Evolutionary conservation across 257 asterid species (phyloP).

Genomic region (Anisodus acutangulus): DNA sequence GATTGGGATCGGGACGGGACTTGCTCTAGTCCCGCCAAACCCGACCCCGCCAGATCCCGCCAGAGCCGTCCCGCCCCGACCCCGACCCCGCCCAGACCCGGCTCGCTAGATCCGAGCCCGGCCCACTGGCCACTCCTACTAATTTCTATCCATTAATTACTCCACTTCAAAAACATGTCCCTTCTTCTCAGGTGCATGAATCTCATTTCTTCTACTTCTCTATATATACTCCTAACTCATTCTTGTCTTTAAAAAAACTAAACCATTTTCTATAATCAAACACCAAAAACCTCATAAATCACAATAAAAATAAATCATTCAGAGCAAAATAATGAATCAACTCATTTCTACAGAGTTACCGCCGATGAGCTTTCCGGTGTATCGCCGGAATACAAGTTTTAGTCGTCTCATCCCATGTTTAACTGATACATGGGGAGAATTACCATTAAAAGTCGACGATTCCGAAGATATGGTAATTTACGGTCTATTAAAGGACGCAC

Average conservation of each 20-base stretch:
- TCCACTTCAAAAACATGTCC: too few species aligned
- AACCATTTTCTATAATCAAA: not conserved
- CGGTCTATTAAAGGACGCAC: slow-evolving; percentile 24
- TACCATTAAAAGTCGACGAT: slow-evolving; percentile 29
- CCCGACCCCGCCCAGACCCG: too few species aligned
- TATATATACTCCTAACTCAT: not conserved
- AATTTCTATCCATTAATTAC: too few species aligned
- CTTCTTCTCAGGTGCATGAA: not conserved
- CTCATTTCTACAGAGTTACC: not conserved
- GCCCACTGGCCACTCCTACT: too few species aligned
- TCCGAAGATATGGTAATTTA: slow-evolving; percentile 35
- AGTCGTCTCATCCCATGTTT: slow-evolving; percentile 31
- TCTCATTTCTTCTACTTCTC: not conserved
- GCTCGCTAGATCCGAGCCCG: too few species aligned
- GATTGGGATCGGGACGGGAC: too few species aligned
- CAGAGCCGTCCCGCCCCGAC: too few species aligned
- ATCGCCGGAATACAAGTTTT: slow-evolving; percentile 30
- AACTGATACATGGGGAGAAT: slow-evolving; percentile 32
- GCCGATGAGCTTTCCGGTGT: not conserved
- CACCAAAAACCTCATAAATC: not conserved
- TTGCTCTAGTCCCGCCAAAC: too few species aligned
- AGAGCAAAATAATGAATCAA: slow-evolving; percentile 18
- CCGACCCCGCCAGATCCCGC: too few species aligned
- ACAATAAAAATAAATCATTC: not conserved
- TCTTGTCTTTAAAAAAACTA: too few species aligned